These are phyloP conservation scores for Diutina sp. DNA, from an alignment of 1,139 yeast species.

Conservation along the genomic window DNA sequence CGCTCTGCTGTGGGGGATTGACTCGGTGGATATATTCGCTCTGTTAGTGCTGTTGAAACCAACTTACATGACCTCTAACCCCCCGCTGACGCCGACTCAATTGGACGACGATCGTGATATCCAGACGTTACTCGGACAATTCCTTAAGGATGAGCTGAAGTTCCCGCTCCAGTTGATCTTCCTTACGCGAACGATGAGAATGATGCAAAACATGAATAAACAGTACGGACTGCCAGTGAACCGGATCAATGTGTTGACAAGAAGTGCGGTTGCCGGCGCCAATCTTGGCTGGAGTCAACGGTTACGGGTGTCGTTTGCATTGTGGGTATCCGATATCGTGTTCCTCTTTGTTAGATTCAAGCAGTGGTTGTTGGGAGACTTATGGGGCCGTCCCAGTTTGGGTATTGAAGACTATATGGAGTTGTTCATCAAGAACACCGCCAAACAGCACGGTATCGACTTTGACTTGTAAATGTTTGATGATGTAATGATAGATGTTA, in stretches of 20 bases:
- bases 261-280: conserved; percentile 26
- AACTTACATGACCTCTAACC: conserved; percentile 14
- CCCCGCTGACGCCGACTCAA: conserved; percentile 4
- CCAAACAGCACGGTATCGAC: conserved; percentile 29
- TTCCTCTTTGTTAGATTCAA: conserved; percentile 28
- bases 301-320: conserved; percentile 15
- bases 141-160: conserved; percentile 48
- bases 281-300: not conserved
- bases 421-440: conserved; percentile 26
- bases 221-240: conserved; percentile 63
- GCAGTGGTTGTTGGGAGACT: conserved; percentile 22
- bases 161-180: conserved; percentile 59
- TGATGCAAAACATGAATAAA: conserved; percentile 59
- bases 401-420: conserved; percentile 40
- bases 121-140: conserved; percentile 8
- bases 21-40: conserved; percentile 53
- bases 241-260: conserved; percentile 49
- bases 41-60: conserved; percentile 46
- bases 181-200: conserved; percentile 58
- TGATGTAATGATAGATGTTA: too few relatives aligned
- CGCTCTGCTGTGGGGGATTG: conserved; percentile 56
- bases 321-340: conserved; percentile 29
- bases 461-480: not conserved
- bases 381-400: conserved; percentile 18
- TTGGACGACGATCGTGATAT: conserved; percentile 3